These are phyloP conservation scores for Ustilago loliicola DNA, from an alignment of 1,284 basidiomycete species.

Conservation along the genomic window DNA sequence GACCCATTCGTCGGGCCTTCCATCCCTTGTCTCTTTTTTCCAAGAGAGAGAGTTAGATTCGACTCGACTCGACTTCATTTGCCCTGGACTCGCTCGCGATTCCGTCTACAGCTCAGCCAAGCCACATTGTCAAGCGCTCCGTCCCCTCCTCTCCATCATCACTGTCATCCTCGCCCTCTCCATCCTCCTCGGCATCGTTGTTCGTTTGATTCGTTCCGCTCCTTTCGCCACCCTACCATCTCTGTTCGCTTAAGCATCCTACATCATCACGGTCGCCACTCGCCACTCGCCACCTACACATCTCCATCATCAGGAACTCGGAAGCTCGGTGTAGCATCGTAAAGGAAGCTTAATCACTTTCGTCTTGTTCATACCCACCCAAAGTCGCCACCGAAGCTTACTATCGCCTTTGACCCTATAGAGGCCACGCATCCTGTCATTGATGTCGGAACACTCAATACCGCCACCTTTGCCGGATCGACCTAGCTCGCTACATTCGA, in stretches of 20 bases:
- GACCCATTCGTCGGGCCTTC: constrained; percentile 1
- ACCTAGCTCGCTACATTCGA: too few species aligned
- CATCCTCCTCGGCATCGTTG: not conserved
- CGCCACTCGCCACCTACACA: not conserved
- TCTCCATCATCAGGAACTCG: not conserved
- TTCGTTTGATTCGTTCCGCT: not conserved
- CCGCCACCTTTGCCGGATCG: not conserved
- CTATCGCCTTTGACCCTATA: too few species aligned
- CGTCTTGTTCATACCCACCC: not conserved
- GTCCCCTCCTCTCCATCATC: not conserved
- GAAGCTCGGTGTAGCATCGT: not conserved
- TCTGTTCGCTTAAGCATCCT: too few species aligned
- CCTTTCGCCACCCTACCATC: too few species aligned
- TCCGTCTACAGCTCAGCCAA: not conserved
- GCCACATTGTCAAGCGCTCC: not conserved
- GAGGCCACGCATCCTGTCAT: not conserved
- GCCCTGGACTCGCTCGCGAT: not conserved
- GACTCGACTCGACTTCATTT: not conserved
- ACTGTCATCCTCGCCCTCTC: not conserved
- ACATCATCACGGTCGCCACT: not conserved
- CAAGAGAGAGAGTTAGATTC: not conserved
- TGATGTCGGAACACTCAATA: not conserved
- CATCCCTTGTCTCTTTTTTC: not conserved
- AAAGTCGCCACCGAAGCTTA: not conserved
- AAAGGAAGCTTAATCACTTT: not conserved